phyloP scores from a whole-genome alignment of 441 rosid species.

The Gossypium gossypioides region DNA sequence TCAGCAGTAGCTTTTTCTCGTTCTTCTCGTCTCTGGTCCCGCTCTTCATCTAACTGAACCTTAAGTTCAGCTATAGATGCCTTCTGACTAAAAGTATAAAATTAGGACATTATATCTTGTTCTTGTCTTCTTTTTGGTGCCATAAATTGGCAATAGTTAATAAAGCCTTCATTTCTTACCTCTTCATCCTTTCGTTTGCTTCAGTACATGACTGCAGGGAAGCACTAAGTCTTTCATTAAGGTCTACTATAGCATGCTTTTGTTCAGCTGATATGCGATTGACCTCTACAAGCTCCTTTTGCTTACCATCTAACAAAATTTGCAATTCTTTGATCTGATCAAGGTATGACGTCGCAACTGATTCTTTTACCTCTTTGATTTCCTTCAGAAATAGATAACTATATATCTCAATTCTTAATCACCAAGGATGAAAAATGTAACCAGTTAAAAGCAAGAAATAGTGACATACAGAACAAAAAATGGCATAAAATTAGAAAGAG shows the following conservation, averaged over 20 bases:
- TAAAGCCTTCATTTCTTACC: slow-evolving; percentile 30
- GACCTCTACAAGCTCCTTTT: slow-evolving; percentile 52
- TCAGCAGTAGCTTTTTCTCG: slow-evolving; percentile 63
- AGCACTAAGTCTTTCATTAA: slow-evolving; percentile 64
- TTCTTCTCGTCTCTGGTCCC: slow-evolving; percentile 75
- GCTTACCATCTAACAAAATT: slow-evolving; percentile 38
- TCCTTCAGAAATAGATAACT: slow-evolving; percentile 38
- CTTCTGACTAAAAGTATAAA: slow-evolving; percentile 59
- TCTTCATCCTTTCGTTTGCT: slow-evolving; percentile 74
- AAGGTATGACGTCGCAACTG: slow-evolving; percentile 40
- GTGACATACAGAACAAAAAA: not conserved
- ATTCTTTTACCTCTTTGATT: slow-evolving; percentile 54
- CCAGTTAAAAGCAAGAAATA: not conserved
- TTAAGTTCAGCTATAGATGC: slow-evolving; percentile 62
- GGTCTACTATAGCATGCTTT: slow-evolving; percentile 67
- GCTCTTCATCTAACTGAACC: slow-evolving; percentile 65
- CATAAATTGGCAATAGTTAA: not conserved
- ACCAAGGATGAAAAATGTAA: not conserved
- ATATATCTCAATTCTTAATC: not conserved
- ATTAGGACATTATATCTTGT: not conserved
- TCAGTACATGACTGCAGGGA: slow-evolving; percentile 74
- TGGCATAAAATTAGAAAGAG: not conserved
- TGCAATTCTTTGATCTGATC: slow-evolving; percentile 49
- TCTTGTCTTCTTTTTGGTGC: not conserved
- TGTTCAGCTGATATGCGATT: slow-evolving; percentile 60